A percentile compares a stretch with the other conserved stretches of the same genome.
Evolutionary conservation across 108 stramenopile genomes (phyloP).

Genomic region (Cyclostephanos tholiformis): DNA sequence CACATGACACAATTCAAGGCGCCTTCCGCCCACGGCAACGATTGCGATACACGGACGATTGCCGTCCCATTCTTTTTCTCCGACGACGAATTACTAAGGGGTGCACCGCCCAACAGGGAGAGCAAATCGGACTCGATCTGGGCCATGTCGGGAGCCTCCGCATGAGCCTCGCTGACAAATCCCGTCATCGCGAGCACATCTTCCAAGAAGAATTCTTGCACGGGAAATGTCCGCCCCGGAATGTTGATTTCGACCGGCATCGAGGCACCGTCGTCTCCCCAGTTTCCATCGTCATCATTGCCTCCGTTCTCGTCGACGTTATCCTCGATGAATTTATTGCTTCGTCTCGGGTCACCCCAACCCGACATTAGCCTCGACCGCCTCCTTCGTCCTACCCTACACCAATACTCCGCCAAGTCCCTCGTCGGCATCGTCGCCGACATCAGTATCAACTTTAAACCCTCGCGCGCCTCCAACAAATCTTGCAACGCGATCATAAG

Average conservation of each 20-base stretch:
- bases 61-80: constrained; percentile 4
- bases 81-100: not conserved
- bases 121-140: constrained; percentile 59
- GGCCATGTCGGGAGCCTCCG: constrained; percentile 41
- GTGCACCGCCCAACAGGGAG: constrained; percentile 23
- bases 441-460: constrained; percentile 80
- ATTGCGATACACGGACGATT: not conserved
- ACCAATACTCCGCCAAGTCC: constrained; percentile 67
- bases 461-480: constrained; percentile 62
- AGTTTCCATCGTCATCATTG: constrained; percentile 24
- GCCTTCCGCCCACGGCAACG: constrained; percentile 18
- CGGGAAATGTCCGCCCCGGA: constrained; percentile 82
- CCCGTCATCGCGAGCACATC: constrained; percentile 68
- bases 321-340: not conserved
- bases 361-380: not conserved
- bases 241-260: constrained; percentile 74
- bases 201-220: constrained; percentile 80
- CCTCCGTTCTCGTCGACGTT: not conserved
- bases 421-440: constrained; percentile 71
- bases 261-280: constrained; percentile 17
- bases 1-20: constrained; percentile 62
- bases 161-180: constrained; percentile 45
- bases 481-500: constrained; percentile 86
- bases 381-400: constrained; percentile 30
- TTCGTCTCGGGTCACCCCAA: not conserved